phyloP scores from a whole-genome alignment of 108 stramenopile species.

The Licmophora abbreviata region DNA sequence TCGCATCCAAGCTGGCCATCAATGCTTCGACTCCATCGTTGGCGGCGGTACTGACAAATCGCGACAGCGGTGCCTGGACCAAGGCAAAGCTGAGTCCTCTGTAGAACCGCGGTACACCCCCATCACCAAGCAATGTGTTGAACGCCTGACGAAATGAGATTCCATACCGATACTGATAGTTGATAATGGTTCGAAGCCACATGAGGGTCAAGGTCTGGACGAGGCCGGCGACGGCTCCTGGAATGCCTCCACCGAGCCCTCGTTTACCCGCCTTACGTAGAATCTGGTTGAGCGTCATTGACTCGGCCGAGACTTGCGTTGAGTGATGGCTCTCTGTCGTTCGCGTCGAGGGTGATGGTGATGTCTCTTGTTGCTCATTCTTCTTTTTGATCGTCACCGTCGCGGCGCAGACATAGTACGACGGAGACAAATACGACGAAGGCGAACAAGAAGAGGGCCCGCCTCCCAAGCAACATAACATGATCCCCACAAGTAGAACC shows the following conservation, averaged over 20 bases:
- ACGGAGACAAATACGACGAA: too few relatives aligned
- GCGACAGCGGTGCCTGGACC: constrained; percentile 81
- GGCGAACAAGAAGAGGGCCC: too few relatives aligned
- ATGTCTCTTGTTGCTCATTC: not conserved
- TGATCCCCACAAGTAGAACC: too few relatives aligned
- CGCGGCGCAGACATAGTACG: too few relatives aligned
- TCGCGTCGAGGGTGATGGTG: not conserved
- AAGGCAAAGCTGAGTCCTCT: constrained; percentile 85
- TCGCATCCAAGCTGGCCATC: constrained; percentile 31
- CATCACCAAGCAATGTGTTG: constrained; percentile 60
- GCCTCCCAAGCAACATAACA: too few relatives aligned
- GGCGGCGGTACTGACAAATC: constrained; percentile 89
- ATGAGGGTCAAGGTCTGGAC: constrained; percentile 82
- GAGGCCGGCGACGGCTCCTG: constrained; percentile 83
- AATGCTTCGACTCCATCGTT: constrained; percentile 81
- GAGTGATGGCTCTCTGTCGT: not conserved
- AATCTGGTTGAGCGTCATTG: constrained; percentile 19
- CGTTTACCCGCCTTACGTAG: constrained; percentile 41
- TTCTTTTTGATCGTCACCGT: not conserved
- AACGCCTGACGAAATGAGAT: constrained; percentile 62
- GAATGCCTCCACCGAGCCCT: constrained; percentile 81
- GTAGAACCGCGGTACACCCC: constrained; percentile 90
- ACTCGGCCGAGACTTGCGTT: not conserved
- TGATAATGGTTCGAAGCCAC: constrained; percentile 90
- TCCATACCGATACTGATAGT: constrained; percentile 94